Evolutionary conservation across 441 rosid species (phyloP).

Genomic region (Erodium texanum): DNA sequence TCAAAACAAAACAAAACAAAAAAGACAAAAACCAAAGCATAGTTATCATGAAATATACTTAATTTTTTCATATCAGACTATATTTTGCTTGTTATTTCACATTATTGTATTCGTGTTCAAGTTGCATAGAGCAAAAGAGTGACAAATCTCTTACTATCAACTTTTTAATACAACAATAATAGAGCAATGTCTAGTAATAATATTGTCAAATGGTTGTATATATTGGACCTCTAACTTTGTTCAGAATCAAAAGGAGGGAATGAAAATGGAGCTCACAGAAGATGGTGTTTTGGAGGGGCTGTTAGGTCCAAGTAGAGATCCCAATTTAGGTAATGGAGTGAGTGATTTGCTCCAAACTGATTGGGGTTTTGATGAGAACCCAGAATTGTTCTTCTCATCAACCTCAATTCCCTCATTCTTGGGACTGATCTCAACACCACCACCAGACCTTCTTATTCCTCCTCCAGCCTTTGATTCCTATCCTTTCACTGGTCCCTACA

Average conservation of each 20-base stretch:
- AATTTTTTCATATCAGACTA: too few species aligned
- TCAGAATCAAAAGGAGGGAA: constrained; percentile 5
- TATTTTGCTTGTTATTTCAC: too few species aligned
- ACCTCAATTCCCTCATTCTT: constrained; percentile 21
- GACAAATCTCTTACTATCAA: too few species aligned
- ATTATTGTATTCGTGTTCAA: too few species aligned
- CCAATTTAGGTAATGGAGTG: constrained; percentile 20
- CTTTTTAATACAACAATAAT: too few species aligned
- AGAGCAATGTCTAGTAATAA: too few species aligned
- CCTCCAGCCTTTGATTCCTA: constrained; percentile 30
- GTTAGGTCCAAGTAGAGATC: constrained; percentile 47
- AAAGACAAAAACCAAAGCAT: too few species aligned
- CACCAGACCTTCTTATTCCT: not conserved
- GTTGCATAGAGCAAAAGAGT: too few species aligned
- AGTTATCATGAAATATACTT: too few species aligned
- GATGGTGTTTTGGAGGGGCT: constrained; percentile 53
- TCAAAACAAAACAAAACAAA: too few species aligned
- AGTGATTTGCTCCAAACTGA: constrained; percentile 33
- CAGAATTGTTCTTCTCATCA: constrained; percentile 9
- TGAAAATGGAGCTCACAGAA: constrained; percentile 44
- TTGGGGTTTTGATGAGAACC: constrained; percentile 39
- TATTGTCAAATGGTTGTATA: too few species aligned
- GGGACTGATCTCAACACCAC: constrained; percentile 21
- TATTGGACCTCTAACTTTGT: not conserved
- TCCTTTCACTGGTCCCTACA: constrained; percentile 32